A percentile compares a stretch with the other conserved stretches of the same genome.
Conservation (phyloP, 495 filamentous ascomycete genomes). For the Trypethelium eluteriae region DNA sequence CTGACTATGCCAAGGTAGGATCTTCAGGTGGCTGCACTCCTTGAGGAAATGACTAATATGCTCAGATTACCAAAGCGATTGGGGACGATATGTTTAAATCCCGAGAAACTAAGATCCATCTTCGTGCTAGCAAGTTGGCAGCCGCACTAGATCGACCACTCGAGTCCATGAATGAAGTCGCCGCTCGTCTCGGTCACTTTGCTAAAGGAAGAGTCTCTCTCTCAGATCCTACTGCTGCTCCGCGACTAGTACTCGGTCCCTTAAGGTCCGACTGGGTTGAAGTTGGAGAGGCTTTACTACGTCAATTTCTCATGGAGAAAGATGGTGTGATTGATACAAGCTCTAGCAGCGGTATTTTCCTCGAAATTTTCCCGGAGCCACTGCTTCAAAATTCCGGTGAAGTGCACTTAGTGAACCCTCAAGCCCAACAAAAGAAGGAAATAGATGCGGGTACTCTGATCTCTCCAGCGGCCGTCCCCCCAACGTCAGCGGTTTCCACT, state of each 20-base stretch:
- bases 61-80: constrained; percentile 39
- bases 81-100: constrained; percentile 61
- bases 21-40: not conserved
- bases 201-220: not conserved
- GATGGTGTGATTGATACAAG: constrained; percentile 32
- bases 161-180: not conserved
- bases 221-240: not conserved
- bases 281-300: constrained; percentile 51
- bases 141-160: not conserved
- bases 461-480: not conserved
- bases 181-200: not conserved
- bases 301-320: constrained; percentile 42
- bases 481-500: not conserved
- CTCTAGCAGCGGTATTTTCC: constrained; percentile 32
- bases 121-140: constrained; percentile 3
- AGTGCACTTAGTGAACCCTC: not conserved
- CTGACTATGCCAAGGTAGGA: not conserved
- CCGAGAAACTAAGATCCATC: not conserved
- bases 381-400: constrained; percentile 15
- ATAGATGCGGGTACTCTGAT: not conserved
- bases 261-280: constrained; percentile 38
- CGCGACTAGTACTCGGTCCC: not conserved
- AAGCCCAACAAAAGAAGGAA: not conserved
- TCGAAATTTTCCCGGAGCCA: constrained; percentile 27
- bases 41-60: not conserved